Percentiles rank a stretch among this genome's conserved stretches.
These are phyloP conservation scores for Sinapis alba DNA, from an alignment of 441 rosid species.

Conservation along the genomic window DNA sequence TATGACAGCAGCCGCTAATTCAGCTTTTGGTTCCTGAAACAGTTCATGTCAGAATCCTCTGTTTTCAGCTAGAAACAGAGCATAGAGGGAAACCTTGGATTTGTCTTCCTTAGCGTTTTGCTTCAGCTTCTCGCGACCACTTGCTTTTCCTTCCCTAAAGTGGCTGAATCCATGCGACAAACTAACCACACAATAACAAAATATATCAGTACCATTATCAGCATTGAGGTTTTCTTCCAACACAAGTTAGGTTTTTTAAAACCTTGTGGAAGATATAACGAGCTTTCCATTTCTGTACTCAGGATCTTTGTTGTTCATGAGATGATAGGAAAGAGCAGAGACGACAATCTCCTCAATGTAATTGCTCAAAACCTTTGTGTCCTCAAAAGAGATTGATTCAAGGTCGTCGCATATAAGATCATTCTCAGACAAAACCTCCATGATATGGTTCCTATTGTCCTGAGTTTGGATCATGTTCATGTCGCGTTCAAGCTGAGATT, in stretches of 20 bases:
- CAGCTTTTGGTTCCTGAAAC: conserved; percentile 31
- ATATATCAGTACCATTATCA: conserved; percentile 13
- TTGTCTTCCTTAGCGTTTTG: conserved; percentile 50
- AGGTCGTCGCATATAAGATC: conserved; percentile 85
- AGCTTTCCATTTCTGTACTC: conserved; percentile 78
- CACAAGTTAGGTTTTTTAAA: conserved; percentile 4
- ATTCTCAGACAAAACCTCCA: conserved; percentile 79
- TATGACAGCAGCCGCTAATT: conserved; percentile 16
- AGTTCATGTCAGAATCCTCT: conserved; percentile 47
- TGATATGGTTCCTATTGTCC: conserved; percentile 75
- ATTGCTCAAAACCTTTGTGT: conserved; percentile 63
- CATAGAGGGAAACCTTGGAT: conserved; percentile 45
- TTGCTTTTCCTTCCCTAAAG: conserved; percentile 64
- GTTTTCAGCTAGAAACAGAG: conserved; percentile 20
- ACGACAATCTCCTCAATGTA: conserved; percentile 77
- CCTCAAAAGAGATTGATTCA: conserved; percentile 65
- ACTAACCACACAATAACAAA: conserved; percentile 41
- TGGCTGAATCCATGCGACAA: conserved; percentile 78
- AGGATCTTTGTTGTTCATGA: conserved; percentile 67
- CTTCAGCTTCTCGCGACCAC: conserved; percentile 50
- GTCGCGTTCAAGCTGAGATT: conserved; percentile 71
- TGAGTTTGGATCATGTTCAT: conserved; percentile 80
- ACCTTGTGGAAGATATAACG: conserved; percentile 70
- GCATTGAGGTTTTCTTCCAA: background rate
- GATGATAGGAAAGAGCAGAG: conserved; percentile 72